Evolutionary conservation across 305 asterid genomes (phyloP), one percentile per base, ranked within the genome.

Genomic region (Fraxinus nigra): DNA sequence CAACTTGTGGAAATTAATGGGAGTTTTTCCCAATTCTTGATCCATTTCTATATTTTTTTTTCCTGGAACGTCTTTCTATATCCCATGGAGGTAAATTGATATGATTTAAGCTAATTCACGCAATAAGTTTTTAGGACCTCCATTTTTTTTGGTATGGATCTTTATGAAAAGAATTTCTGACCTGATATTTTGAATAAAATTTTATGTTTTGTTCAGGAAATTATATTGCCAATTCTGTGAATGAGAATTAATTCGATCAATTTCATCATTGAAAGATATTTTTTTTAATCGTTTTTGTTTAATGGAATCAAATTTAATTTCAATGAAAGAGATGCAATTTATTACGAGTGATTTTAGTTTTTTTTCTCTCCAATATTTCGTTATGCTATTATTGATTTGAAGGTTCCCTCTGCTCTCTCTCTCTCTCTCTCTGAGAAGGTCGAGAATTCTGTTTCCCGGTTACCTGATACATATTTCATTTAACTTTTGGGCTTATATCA

Each of bases 61-160:
- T 37, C 13, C 84, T 80, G 86, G 89, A 77, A 65, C 46, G 2
- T 85, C 78, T 82, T 43, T 83, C 70, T 77, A 69, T 75, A 83
- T 65, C 3, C 78, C 54, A 63, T 85, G 85, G 89, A 92, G 94
- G 94, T 92, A 85, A 85, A 11, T 35, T 77, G 40, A 16, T 10
- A 67, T 28, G 32, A 48, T 75, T 82, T 80, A 7, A 22, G 16
- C 24, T 1, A 69, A 51, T 77, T 70, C 48, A 6, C 74, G n/a
- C 2, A 67, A 32, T 73, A 48, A 3, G 61, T 35, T 38, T 5
- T 81, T 67, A 8, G 43, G 9, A n/a, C 0, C 59, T 16, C 7
- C 5, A 76, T 7, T 56, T 72, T 61, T 61, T 72, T 61, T 32
- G 38, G 56, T 65, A 65, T 14, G 75, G 80, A 88, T 78, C 82